Evolutionary conservation across 306 rosid genomes (phyloP).

Genomic region (Ceratonia siliqua): DNA sequence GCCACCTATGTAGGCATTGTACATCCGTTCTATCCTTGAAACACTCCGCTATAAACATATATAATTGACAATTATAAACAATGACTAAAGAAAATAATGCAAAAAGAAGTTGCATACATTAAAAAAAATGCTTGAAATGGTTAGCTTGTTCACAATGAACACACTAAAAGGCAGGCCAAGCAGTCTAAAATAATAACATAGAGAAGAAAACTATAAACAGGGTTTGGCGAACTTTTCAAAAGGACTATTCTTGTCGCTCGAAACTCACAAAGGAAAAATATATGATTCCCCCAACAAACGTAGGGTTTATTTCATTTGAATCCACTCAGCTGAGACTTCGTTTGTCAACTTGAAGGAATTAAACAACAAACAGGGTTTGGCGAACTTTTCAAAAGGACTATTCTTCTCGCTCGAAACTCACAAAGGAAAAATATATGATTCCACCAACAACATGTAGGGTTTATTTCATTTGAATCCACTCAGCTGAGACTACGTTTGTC

Average conservation of each 20-base stretch:
- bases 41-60: slow-evolving; percentile 75
- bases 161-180: slow-evolving; percentile 8
- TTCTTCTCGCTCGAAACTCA: not conserved
- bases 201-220: not conserved
- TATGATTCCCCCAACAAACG: not conserved
- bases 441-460: not conserved
- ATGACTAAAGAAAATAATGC: slow-evolving; percentile 25
- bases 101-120: slow-evolving; percentile 13
- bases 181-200: not conserved
- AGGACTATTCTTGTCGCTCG: not conserved
- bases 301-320: not conserved
- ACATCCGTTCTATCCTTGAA: slow-evolving; percentile 94
- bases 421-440: not conserved
- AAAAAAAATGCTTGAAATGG: slow-evolving; percentile 1
- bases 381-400: not conserved
- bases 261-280: not conserved
- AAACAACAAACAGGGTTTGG: not conserved
- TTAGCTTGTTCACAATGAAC: not conserved
- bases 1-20: slow-evolving; percentile 98
- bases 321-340: not conserved
- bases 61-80: slow-evolving; percentile 36
- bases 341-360: not conserved
- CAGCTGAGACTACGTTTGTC: not conserved
- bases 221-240: not conserved
- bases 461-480: slow-evolving; percentile 8